Evolutionary conservation across 495 filamentous ascomycete genomes (phyloP).

Genomic region (Delitschia confertaspora): DNA sequence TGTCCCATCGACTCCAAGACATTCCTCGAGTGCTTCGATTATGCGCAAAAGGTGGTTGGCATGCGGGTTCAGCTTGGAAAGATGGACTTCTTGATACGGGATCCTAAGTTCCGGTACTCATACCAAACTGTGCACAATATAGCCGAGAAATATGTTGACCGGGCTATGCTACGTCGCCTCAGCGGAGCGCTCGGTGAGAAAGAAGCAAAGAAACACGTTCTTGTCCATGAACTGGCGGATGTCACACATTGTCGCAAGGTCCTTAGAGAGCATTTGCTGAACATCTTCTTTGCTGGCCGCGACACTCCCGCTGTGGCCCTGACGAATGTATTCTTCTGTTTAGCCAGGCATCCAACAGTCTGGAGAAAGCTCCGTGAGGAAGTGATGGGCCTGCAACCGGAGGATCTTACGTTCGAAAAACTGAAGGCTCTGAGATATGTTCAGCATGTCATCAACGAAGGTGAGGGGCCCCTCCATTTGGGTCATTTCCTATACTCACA

Average conservation of each 20-base stretch:
- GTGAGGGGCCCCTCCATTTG: constrained; percentile 30
- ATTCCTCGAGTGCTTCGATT: not conserved
- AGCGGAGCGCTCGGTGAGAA: too few relatives aligned
- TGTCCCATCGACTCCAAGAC: not conserved
- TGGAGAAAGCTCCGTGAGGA: constrained; percentile 12
- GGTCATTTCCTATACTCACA: constrained; percentile 49
- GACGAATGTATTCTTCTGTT: constrained; percentile 51
- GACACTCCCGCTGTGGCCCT: constrained; percentile 54
- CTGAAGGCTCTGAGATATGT: constrained; percentile 23
- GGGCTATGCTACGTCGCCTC: too few relatives aligned
- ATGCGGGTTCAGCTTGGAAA: not conserved
- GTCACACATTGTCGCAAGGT: not conserved
- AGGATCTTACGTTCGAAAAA: not conserved
- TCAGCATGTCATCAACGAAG: constrained; percentile 16
- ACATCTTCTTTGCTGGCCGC: constrained; percentile 41
- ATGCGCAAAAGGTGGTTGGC: not conserved
- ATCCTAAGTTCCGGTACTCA: not conserved
- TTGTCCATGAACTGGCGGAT: not conserved
- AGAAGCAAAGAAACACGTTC: not conserved
- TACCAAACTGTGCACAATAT: not conserved
- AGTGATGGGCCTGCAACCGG: constrained; percentile 10
- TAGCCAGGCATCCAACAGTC: constrained; percentile 29
- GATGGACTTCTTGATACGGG: not conserved
- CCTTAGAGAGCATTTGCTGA: not conserved
- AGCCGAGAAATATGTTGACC: not conserved